phyloP scores from a whole-genome alignment of 306 rosid species.

The Chamaecrista fasciculata region DNA sequence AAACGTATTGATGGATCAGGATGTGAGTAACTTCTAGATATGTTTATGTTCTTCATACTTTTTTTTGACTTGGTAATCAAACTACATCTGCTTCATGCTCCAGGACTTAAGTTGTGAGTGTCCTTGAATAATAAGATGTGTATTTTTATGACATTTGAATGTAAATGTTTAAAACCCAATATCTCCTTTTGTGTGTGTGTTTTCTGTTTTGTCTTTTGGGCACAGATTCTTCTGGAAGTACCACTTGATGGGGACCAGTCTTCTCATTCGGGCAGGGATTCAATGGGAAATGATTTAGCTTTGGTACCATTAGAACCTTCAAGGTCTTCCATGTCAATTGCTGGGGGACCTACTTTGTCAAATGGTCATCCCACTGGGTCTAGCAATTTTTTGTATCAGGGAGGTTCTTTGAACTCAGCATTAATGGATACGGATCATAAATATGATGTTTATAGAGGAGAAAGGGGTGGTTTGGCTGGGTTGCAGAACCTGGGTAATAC shows the following conservation, averaged over 20 bases:
- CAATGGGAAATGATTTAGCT: slow-evolving; percentile 86
- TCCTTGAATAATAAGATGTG: slow-evolving; percentile 19
- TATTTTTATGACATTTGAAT: slow-evolving; percentile 4
- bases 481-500: slow-evolving; percentile 98
- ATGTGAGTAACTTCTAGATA: slow-evolving; percentile 57
- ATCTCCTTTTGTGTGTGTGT: background rate
- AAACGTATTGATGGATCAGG: slow-evolving; percentile 80
- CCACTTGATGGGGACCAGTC: slow-evolving; percentile 37
- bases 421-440: slow-evolving; percentile 60
- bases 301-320: slow-evolving; percentile 87
- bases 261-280: slow-evolving; percentile 53
- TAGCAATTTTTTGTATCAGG: slow-evolving; percentile 49
- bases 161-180: background rate
- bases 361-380: slow-evolving; percentile 77
- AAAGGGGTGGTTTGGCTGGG: slow-evolving; percentile 89
- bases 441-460: slow-evolving; percentile 53
- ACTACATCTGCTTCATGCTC: background rate
- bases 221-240: slow-evolving; percentile 85
- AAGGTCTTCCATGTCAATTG: slow-evolving; percentile 80
- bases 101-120: background rate
- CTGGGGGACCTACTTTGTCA: slow-evolving; percentile 86
- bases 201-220: slow-evolving; percentile 36
- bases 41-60: slow-evolving; percentile 15
- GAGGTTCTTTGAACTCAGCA: slow-evolving; percentile 57
- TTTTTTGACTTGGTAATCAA: slow-evolving; percentile 18